Evolutionary conservation across 306 rosid species (phyloP).

Genomic region (Dalbergia cultrata): DNA sequence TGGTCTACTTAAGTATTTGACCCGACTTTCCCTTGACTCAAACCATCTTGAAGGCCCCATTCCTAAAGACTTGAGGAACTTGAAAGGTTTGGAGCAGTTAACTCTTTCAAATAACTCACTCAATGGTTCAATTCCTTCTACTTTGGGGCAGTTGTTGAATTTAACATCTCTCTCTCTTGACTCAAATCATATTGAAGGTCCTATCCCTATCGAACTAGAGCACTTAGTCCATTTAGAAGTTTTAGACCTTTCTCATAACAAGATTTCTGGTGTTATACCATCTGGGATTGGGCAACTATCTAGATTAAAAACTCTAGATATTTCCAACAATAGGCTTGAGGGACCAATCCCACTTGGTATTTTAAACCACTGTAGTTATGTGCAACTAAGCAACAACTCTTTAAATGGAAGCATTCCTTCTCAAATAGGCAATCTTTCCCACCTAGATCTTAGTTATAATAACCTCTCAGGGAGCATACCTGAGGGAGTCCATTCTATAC

Average conservation of each 20-base stretch:
- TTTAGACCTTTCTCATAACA: not conserved
- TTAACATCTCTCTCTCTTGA: not conserved
- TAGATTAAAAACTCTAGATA: not conserved
- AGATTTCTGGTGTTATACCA: not conserved
- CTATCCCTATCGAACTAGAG: not conserved
- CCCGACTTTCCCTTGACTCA: slow-evolving; percentile 1
- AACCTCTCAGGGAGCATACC: slow-evolving; percentile 10
- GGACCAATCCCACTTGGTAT: slow-evolving; percentile 24
- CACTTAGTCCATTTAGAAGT: slow-evolving; percentile 7
- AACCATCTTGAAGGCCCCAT: slow-evolving; percentile 14
- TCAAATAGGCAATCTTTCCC: slow-evolving; percentile 1
- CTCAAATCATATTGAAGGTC: not conserved
- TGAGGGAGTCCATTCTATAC: not conserved
- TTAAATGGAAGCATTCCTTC: slow-evolving; percentile 37
- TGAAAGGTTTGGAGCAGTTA: not conserved
- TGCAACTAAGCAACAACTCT: slow-evolving; percentile 26
- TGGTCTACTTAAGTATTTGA: slow-evolving; percentile 9
- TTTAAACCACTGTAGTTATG: not conserved
- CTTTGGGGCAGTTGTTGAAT: not conserved
- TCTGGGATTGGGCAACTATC: not conserved
- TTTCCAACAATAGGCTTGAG: slow-evolving; percentile 38
- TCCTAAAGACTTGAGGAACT: not conserved
- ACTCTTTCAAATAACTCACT: slow-evolving; percentile 12
- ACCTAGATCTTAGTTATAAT: slow-evolving; percentile 35
- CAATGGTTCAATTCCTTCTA: slow-evolving; percentile 20